phyloP scores from a whole-genome alignment of 179 eudicot species.

The Silene noctiflora region DNA sequence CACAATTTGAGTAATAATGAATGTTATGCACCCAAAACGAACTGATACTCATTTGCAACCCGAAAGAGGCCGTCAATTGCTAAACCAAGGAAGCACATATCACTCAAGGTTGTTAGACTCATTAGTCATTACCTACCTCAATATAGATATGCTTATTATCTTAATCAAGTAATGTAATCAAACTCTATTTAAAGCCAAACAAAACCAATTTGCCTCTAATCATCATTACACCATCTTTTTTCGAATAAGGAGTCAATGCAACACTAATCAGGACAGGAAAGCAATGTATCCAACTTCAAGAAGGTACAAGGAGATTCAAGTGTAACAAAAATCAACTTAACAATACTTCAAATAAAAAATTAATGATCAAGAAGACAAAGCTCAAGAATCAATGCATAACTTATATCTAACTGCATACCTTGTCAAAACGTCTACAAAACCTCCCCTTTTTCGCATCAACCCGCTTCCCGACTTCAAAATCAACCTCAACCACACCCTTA shows the following conservation, averaged over 20 bases:
- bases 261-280: neutral
- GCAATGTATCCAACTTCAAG: no score
- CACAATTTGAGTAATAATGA: neutral
- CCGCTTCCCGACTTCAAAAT: conserved; percentile 36
- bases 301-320: no score
- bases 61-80: no score
- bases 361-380: neutral
- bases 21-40: neutral
- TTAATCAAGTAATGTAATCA: neutral
- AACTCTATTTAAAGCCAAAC: neutral
- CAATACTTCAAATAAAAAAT: neutral
- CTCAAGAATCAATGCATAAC: neutral
- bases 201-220: neutral
- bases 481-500: conserved; percentile 20
- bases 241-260: neutral
- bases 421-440: conserved; percentile 26
- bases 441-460: conserved; percentile 24
- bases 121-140: neutral
- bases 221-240: neutral
- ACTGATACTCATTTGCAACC: neutral
- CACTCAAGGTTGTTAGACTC: no score
- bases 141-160: neutral
- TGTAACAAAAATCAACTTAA: neutral
- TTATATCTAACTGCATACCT: conserved; percentile 36
- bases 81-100: no score